phyloP scores from a whole-genome alignment of 306 rosid species.

The Mucuna pruriens region DNA sequence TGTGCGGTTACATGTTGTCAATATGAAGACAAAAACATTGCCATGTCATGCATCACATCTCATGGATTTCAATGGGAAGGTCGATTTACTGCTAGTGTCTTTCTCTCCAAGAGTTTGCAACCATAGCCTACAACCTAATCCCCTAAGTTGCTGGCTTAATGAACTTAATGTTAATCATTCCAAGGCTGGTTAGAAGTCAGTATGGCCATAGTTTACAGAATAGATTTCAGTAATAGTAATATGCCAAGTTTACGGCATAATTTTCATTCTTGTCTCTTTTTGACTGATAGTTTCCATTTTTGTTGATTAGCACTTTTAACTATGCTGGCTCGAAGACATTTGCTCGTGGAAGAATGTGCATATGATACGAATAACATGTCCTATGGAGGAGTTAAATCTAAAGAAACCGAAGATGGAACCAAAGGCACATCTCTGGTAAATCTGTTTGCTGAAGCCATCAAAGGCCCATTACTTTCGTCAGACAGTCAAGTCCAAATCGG shows the following conservation, averaged over 20 bases:
- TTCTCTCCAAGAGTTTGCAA: constrained; percentile 10
- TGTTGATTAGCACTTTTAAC: constrained; percentile 73
- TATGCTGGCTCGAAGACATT: constrained; percentile 71
- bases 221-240: constrained; percentile 18
- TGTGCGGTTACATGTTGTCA: background rate
- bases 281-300: constrained; percentile 38
- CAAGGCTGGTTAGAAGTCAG: constrained; percentile 9
- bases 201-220: constrained; percentile 24
- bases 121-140: background rate
- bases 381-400: constrained; percentile 48
- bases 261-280: constrained; percentile 26
- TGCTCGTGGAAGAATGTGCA: constrained; percentile 57
- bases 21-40: background rate
- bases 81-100: constrained; percentile 22
- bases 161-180: constrained; percentile 8
- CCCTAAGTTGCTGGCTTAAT: constrained; percentile 7
- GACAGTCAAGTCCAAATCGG: constrained; percentile 77
- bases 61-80: constrained; percentile 1
- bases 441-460: constrained; percentile 88
- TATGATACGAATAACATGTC: constrained; percentile 44
- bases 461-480: constrained; percentile 89
- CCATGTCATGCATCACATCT: constrained; percentile 6
- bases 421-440: constrained; percentile 56
- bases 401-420: constrained; percentile 47
- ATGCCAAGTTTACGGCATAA: background rate